Base-by-base conservation (phyloP, 2,329 filamentous ascomycete genomes). In the Fusarium brachygibbosum region DNA sequence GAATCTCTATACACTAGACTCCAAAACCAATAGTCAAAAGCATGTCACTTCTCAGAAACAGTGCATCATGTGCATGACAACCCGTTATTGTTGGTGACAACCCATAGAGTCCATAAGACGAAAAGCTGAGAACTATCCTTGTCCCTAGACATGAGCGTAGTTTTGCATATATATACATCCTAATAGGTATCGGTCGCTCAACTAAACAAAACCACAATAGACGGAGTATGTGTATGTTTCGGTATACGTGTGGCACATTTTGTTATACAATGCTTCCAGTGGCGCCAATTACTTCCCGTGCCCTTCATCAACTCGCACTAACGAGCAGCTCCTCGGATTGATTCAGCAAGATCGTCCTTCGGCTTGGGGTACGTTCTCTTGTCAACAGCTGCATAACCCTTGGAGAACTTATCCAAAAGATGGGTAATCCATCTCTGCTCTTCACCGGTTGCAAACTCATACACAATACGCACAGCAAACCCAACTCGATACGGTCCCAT, bases 401-500 rank as follows among this genome's bases (percentile, higher is more conserved):
- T 68, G 25, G 73, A 72, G 37, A 78, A 78, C 28, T 68, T 69
- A 35, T 75, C 74, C 37, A 81, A 66, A 63, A 78, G 66, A 8
- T 59, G 54, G 10, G 71, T 55, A 25, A 81, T 76, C 80, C 80
- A 82, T 23, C 66, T 65, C 72, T 79, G 79, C 12, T 74, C 75
- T 19, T 75, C 67, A 11, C 72, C 61, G 35, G 76, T 77, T 29
- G 77, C 78, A 69, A 82, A 76, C 49, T 82, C 80, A 54, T 80
- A 81, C 42, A 75, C 78, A 23, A 83, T 79, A 23, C 79, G 74
- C 41, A 82, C 67, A 19, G 77, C 70, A 50, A 68, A 79, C 12
- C 79, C 79, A 32, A 81, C 66, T 28, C 81, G 74, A 53, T 79
- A 79, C 35, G 79, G 79, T 4, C 81, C 81, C 76, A 82, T 77